Percentiles rank a stretch among this genome's conserved stretches.
Conservation (phyloP, 306 rosid genomes). For the Ochetophila trinervis region DNA sequence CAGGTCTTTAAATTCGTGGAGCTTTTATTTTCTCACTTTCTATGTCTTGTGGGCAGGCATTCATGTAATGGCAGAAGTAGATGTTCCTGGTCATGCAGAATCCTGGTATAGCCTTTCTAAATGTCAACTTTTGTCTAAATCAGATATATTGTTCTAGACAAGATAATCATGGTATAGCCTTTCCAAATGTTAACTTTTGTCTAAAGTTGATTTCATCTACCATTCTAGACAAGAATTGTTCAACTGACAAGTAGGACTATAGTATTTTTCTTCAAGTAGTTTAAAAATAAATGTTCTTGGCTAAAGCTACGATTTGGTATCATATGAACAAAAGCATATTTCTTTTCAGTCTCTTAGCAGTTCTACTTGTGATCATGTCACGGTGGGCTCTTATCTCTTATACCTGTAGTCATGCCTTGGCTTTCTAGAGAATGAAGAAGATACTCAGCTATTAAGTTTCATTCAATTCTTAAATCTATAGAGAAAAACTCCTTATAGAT, state of each 20-base stretch:
- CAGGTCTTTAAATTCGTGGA: slow-evolving; percentile 7
- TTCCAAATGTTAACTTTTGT: no score
- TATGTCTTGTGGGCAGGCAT: slow-evolving; percentile 57
- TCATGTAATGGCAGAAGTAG: slow-evolving; percentile 90
- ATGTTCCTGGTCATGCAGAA: slow-evolving; percentile 93
- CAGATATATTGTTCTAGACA: neutral
- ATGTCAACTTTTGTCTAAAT: slow-evolving; percentile 15
- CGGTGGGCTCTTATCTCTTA: no score
- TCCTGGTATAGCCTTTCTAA: slow-evolving; percentile 62
- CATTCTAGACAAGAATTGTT: neutral
- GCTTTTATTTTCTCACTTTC: slow-evolving; percentile 19
- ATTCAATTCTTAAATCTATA: neutral
- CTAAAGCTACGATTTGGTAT: neutral
- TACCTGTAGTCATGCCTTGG: neutral
- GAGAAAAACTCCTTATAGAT: neutral
- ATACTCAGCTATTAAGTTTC: neutral
- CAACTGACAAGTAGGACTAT: neutral
- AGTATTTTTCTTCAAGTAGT: slow-evolving; percentile 3
- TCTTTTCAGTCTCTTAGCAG: neutral
- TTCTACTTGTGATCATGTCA: no score
- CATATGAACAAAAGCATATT: neutral
- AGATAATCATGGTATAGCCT: slow-evolving; percentile 63
- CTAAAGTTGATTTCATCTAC: neutral
- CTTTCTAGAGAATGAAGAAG: slow-evolving; percentile 1
- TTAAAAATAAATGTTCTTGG: no score